Percentiles rank a stretch among this genome's conserved stretches.
These are phyloP conservation scores for Chalciporus chontae DNA, from an alignment of 768 basidiomycete genomes.

Conservation along the genomic window DNA sequence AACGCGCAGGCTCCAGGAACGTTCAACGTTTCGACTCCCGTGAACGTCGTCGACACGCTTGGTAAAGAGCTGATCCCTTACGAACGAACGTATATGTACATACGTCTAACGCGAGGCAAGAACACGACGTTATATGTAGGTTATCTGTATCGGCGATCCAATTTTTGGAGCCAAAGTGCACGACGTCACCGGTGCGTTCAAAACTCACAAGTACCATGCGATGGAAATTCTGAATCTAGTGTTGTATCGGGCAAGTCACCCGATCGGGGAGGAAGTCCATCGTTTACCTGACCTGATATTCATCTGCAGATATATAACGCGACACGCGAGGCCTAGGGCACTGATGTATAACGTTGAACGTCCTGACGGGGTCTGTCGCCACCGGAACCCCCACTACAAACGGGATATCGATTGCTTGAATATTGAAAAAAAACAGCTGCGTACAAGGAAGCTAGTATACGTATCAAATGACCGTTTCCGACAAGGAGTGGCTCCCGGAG, in stretches of 20 bases:
- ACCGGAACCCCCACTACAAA: not conserved
- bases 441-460: slow-evolving; percentile 13
- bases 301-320: not conserved
- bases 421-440: slow-evolving; percentile 8
- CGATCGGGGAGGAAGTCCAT: not conserved
- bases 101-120: slow-evolving; percentile 16
- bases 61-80: not conserved
- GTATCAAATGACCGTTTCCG: not conserved
- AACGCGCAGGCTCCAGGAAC: not conserved
- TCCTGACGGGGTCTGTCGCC: slow-evolving; percentile 10
- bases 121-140: slow-evolving; percentile 9
- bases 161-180: not conserved
- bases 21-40: not conserved
- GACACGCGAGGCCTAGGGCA: not conserved
- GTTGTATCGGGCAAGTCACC: slow-evolving; percentile 12
- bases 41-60: not conserved
- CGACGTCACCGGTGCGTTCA: slow-evolving; percentile 4
- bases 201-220: slow-evolving; percentile 2
- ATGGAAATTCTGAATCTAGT: slow-evolving; percentile 2
- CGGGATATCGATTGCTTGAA: slow-evolving; percentile 4
- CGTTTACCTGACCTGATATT: not conserved
- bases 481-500: slow-evolving; percentile 1
- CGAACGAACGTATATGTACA: slow-evolving; percentile 10
- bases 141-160: slow-evolving; percentile 10
- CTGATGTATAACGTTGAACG: not conserved